phyloP scores from a whole-genome alignment of 2,329 filamentous ascomycete genomes.

The Periconia sp. region DNA sequence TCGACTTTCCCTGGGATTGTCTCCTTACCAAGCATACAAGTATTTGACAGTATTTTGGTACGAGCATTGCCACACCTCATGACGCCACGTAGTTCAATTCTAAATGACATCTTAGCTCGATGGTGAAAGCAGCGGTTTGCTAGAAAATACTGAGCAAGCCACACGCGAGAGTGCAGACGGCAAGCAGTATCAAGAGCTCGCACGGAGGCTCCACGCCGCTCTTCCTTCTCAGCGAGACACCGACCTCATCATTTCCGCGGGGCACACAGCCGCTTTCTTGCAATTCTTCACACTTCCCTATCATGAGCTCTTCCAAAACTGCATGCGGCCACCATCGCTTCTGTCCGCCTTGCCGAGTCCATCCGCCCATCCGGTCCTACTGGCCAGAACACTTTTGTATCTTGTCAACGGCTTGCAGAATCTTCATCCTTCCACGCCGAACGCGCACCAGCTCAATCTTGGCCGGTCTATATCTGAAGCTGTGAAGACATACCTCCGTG shows the following conservation, averaged over 20 bases:
- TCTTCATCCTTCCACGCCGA: conserved; percentile 17
- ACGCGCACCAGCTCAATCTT: neutral
- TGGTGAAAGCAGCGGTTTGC: no score
- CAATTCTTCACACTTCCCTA: conserved; percentile 5
- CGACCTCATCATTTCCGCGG: neutral
- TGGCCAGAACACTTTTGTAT: conserved; percentile 43
- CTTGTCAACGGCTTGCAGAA: conserved; percentile 37
- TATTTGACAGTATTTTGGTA: no score
- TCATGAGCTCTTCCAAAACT: neutral
- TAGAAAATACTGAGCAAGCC: no score
- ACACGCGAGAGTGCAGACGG: no score
- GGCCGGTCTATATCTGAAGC: conserved; percentile 27
- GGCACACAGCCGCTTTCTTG: conserved; percentile 6
- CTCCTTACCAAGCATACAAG: no score
- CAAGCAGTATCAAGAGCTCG: neutral
- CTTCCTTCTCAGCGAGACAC: conserved; percentile 4
- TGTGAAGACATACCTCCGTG: conserved; percentile 33
- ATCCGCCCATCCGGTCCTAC: conserved; percentile 30
- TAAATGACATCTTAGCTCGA: no score
- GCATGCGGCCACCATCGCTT: no score
- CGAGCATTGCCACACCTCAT: no score
- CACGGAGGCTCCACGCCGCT: conserved; percentile 2
- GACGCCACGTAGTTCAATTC: no score
- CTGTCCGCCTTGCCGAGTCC: conserved; percentile 1
- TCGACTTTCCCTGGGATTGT: no score